Conservation (phyloP, 164 flowering plant genomes). For the Stephania japonica region DNA sequence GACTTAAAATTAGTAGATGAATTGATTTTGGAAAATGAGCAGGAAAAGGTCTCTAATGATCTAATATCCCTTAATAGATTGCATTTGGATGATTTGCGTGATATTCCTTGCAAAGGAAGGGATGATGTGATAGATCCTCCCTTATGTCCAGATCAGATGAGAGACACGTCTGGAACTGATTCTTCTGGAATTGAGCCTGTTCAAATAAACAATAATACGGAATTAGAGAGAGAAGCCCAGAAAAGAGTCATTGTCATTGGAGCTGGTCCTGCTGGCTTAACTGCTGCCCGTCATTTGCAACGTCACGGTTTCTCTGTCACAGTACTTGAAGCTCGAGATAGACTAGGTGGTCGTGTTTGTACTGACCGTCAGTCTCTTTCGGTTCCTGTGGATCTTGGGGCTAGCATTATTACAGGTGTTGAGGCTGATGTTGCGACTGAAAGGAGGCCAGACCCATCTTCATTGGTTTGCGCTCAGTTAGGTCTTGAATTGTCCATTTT, state of each 20-base stretch:
- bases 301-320: conserved; percentile 83
- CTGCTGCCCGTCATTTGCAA: conserved; percentile 95
- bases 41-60: conserved; percentile 21
- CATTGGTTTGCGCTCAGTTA: conserved; percentile 86
- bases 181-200: conserved; percentile 14
- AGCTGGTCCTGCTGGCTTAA: conserved; percentile 98
- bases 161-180: conserved; percentile 17
- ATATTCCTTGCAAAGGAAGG: conserved; percentile 19
- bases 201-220: conserved; percentile 14
- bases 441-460: conserved; percentile 96
- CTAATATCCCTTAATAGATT: conserved; percentile 13
- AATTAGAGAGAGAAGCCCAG: conserved; percentile 28
- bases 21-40: conserved; percentile 7
- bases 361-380: conserved; percentile 89
- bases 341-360: conserved; percentile 94
- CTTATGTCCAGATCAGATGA: conserved; percentile 13
- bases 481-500: conserved; percentile 87
- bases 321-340: conserved; percentile 83
- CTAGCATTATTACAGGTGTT: conserved; percentile 97
- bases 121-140: conserved; percentile 18
- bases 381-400: conserved; percentile 98
- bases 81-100: conserved; percentile 19
- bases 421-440: conserved; percentile 96
- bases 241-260: conserved; percentile 76
- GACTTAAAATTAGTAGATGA: conserved; percentile 15